Evolutionary conservation across 2,329 filamentous ascomycete species (phyloP).

Genomic region (Phaeoacremonium minimum): DNA sequence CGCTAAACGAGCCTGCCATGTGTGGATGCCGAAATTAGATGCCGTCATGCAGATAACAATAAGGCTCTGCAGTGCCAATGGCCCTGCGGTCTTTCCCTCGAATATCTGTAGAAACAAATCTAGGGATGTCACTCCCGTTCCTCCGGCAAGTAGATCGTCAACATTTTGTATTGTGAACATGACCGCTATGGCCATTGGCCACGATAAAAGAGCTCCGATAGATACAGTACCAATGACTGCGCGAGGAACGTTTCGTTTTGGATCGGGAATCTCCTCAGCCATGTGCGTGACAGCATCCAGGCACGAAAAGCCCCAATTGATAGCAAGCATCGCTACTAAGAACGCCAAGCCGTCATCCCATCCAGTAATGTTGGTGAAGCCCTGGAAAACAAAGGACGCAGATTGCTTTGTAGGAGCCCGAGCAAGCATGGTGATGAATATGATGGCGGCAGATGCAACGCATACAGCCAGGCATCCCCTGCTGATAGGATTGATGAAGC

Average conservation of each 20-base stretch:
- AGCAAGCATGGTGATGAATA: slow-evolving; percentile 20
- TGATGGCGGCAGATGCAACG: slow-evolving; percentile 10
- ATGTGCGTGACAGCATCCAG: slow-evolving; percentile 20
- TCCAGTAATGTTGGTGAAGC: slow-evolving; percentile 15
- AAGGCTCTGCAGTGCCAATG: neutral
- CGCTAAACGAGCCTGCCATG: neutral
- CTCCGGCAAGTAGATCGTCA: neutral
- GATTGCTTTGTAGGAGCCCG: slow-evolving; percentile 14
- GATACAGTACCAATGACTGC: slow-evolving; percentile 17
- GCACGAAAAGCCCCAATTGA: slow-evolving; percentile 23
- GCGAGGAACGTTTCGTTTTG: slow-evolving; percentile 16
- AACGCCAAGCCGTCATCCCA: slow-evolving; percentile 21
- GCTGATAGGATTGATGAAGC: slow-evolving; percentile 21
- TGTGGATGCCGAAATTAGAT: neutral
- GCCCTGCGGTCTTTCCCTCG: neutral
- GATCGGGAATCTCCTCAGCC: slow-evolving; percentile 21
- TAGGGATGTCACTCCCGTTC: neutral
- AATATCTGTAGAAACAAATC: neutral
- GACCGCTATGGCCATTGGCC: slow-evolving; percentile 4
- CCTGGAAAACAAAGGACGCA: slow-evolving; percentile 15
- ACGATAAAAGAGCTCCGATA: slow-evolving; percentile 14
- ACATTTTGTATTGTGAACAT: neutral
- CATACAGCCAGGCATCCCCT: slow-evolving; percentile 19
- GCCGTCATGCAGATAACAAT: neutral
- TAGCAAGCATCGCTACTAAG: slow-evolving; percentile 20